Conservation (phyloP, 306 rosid species). For the Senna tora region DNA sequence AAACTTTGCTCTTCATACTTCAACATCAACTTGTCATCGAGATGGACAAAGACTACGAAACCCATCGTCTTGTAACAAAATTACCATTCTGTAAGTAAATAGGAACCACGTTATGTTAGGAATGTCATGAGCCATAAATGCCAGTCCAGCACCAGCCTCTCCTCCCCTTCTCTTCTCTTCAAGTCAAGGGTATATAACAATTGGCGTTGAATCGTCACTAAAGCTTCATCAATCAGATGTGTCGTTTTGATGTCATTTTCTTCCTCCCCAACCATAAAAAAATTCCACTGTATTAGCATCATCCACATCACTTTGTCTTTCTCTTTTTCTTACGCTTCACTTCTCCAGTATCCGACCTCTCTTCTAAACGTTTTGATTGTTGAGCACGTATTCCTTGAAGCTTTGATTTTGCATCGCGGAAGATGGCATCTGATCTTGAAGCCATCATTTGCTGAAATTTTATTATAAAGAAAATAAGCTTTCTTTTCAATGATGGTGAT, state of each 20-base stretch:
- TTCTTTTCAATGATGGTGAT: neutral
- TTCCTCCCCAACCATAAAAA: neutral
- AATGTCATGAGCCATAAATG: constrained; percentile 3
- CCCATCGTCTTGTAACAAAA: constrained; percentile 25
- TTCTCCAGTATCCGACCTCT: constrained; percentile 57
- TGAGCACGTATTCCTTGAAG: constrained; percentile 73
- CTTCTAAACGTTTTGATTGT: constrained; percentile 70
- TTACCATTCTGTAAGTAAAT: neutral
- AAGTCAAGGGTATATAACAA: constrained; percentile 10
- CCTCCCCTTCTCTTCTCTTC: constrained; percentile 27
- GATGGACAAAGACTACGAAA: constrained; percentile 10
- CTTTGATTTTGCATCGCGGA: constrained; percentile 76
- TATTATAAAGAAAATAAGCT: constrained; percentile 37
- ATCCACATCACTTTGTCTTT: constrained; percentile 38
- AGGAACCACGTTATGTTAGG: constrained; percentile 13
- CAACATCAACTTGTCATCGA: constrained; percentile 22
- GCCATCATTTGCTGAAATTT: constrained; percentile 83
- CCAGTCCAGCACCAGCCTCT: constrained; percentile 26
- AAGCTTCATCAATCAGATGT: constrained; percentile 3
- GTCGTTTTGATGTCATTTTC: constrained; percentile 15
- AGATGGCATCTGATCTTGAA: constrained; percentile 78
- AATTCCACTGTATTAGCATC: constrained; percentile 31
- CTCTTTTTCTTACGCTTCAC: constrained; percentile 60
- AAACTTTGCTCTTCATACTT: constrained; percentile 30
- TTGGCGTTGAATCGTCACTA: constrained; percentile 22